phyloP scores from a whole-genome alignment of 164 flowering plant genomes.

The Magnolia officinalis region DNA sequence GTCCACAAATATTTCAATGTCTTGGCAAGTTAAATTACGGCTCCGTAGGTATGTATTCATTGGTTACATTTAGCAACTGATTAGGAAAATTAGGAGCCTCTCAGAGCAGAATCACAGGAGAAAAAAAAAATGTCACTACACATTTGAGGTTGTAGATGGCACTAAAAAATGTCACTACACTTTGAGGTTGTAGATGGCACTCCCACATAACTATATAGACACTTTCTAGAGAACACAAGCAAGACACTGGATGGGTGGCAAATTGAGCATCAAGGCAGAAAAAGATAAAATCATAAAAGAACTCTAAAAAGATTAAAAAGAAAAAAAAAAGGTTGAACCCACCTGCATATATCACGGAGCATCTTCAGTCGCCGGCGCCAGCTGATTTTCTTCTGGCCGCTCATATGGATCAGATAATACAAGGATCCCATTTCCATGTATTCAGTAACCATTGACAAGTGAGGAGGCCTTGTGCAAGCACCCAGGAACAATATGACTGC shows the following conservation, averaged over 20 bases:
- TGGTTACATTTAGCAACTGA: neutral
- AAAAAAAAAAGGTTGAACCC: slow-evolving; percentile 4
- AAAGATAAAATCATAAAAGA: neutral
- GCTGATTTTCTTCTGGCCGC: slow-evolving; percentile 86
- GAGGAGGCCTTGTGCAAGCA: slow-evolving; percentile 93
- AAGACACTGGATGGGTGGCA: neutral
- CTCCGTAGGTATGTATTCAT: neutral
- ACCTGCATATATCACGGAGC: slow-evolving; percentile 99
- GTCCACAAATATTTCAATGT: neutral
- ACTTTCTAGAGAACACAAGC: too few species aligned
- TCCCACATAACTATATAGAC: neutral
- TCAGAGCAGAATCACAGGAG: neutral
- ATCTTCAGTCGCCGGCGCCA: slow-evolving; percentile 85
- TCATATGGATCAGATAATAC: slow-evolving; percentile 74
- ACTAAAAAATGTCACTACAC: neutral
- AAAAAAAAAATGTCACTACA: neutral
- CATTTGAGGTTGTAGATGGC: neutral
- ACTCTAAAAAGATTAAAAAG: neutral
- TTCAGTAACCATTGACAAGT: slow-evolving; percentile 91
- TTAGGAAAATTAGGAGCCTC: neutral
- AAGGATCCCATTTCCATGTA: slow-evolving; percentile 97
- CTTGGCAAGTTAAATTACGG: neutral
- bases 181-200: neutral
- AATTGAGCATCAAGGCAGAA: neutral
- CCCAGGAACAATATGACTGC: slow-evolving; percentile 96